Percentiles rank a stretch among this genome's conserved stretches.
These are phyloP conservation scores for Pseudogymnoascus pannorum DNA, from an alignment of 2,329 filamentous ascomycete genomes.

Conservation along the genomic window DNA sequence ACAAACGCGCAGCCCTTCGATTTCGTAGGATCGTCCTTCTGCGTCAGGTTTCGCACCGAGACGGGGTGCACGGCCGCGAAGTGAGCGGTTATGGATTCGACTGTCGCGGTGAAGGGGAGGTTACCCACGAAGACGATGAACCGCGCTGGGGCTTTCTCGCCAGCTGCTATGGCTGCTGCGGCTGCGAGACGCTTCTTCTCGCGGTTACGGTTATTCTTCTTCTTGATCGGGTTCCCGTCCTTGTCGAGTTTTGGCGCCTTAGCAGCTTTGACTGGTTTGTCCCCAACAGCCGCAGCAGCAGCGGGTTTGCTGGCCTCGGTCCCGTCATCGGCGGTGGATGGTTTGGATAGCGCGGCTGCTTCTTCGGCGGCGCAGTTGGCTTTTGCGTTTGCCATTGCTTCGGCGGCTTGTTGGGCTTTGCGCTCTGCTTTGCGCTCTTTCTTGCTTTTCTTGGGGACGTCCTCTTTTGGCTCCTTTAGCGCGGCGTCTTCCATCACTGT, in stretches of 20 bases:
- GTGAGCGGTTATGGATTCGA: constrained; percentile 61
- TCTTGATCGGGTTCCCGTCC: constrained; percentile 26
- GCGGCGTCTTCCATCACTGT: constrained; percentile 24
- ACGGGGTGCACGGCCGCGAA: constrained; percentile 68
- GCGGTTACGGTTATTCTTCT: constrained; percentile 32
- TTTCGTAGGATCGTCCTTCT: constrained; percentile 53
- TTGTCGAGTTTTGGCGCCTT: constrained; percentile 15
- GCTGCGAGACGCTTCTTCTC: constrained; percentile 19
- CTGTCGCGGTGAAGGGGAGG: constrained; percentile 76
- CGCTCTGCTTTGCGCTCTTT: constrained; percentile 31
- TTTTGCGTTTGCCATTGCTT: constrained; percentile 19
- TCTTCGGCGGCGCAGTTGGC: neutral
- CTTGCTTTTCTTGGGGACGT: constrained; percentile 28
- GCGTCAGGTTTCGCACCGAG: constrained; percentile 65
- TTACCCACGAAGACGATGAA: constrained; percentile 83
- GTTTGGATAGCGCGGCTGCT: neutral
- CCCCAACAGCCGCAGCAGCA: constrained; percentile 15
- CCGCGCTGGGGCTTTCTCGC: constrained; percentile 34
- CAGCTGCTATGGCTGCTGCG: constrained; percentile 10
- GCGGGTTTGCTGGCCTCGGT: constrained; percentile 14
- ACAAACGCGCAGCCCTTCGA: constrained; percentile 78
- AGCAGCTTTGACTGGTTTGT: constrained; percentile 17
- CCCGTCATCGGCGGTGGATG: neutral
- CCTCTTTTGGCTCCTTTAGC: constrained; percentile 30
- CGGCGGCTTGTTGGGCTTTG: constrained; percentile 27